Evolutionary conservation across 2,329 filamentous ascomycete genomes (phyloP).

Genomic region (Cercospora sojina): DNA sequence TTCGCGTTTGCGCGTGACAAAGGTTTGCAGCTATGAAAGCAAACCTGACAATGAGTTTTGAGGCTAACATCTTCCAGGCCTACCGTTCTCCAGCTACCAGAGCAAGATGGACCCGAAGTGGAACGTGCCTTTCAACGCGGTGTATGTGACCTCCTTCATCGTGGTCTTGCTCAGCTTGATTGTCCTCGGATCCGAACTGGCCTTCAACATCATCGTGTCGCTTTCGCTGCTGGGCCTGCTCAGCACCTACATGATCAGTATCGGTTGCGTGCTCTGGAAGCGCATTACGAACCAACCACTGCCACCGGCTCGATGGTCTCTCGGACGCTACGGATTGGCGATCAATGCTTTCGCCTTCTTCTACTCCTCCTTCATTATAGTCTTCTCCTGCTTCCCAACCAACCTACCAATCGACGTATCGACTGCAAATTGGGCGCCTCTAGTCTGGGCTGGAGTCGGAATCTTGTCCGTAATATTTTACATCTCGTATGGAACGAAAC

Average conservation of each 20-base stretch:
- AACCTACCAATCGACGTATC: constrained; percentile 30
- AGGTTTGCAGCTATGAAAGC: constrained; percentile 2
- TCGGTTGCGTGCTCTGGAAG: constrained; percentile 36
- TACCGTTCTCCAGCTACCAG: constrained; percentile 38
- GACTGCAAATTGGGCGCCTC: constrained; percentile 35
- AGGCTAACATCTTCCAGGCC: constrained; percentile 26
- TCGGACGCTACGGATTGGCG: constrained; percentile 30
- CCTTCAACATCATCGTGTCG: constrained; percentile 42
- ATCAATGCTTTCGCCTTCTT: constrained; percentile 35
- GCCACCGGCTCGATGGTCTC: constrained; percentile 31
- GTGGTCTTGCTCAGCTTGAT: constrained; percentile 39
- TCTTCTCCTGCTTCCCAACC: constrained; percentile 36
- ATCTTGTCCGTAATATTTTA: constrained; percentile 32
- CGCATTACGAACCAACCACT: constrained; percentile 29
- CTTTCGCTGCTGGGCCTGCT: constrained; percentile 39
- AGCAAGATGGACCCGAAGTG: constrained; percentile 32
- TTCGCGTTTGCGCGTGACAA: constrained; percentile 47
- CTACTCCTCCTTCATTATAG: constrained; percentile 34
- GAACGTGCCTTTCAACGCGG: constrained; percentile 39
- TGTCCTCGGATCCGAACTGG: constrained; percentile 38
- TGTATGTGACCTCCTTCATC: constrained; percentile 36
- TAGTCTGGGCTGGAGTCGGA: constrained; percentile 35
- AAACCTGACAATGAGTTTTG: not conserved
- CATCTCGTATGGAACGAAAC: constrained; percentile 30
- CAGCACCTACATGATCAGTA: constrained; percentile 40